Base-by-base conservation (phyloP, 2,329 filamentous ascomycete species). In the Paecilomyces niveus region DNA sequence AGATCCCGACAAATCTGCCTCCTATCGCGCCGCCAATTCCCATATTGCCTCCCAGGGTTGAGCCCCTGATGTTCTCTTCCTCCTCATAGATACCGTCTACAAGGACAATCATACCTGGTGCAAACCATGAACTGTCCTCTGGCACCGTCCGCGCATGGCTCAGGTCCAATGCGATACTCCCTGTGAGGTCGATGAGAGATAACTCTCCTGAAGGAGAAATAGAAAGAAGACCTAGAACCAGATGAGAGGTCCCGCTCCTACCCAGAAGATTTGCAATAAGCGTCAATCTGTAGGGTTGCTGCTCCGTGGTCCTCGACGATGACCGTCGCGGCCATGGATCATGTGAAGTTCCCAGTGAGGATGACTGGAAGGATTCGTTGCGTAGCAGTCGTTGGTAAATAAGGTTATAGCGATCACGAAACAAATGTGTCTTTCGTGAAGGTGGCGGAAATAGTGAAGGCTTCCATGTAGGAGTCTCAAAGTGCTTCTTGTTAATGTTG, bases 21-120 rank as follows among this genome's bases (percentile, higher is more conserved):
- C 92, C 92, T 58, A 97, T 90, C 0, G 89, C 90, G 13, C 92
- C 93, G 49, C 93, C 93, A 26, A 97, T 86, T 50, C 93, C 93
- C 54, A 85, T 88, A 63, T 85, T 89, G 4, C 89, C 88, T 55
- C 90, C 89, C 3, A 95, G 80, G 0, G 85, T 86, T 21, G 86
- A 87, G 15, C 87, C 86, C 1, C 81, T 67, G 39, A 73, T 77
- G 21, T 85, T 86, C 62, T 92, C 90, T 66, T 96, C 92, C 72
- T 97, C 94, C 71, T 96, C 92, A 69, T 99, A 99, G n/a, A 93
- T 86, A 6, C 94, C 94, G 67, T 99, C 94, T 0, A 97, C 85
- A 0, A 99, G 82, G 3, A 97, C 89, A 54, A 99, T 89, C 92
- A 97, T 97, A 2, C 95, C 95, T 0, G 94, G 92, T 4, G 88